Evolutionary conservation across 495 filamentous ascomycete species (phyloP).

Genomic region (Podospora australis): DNA sequence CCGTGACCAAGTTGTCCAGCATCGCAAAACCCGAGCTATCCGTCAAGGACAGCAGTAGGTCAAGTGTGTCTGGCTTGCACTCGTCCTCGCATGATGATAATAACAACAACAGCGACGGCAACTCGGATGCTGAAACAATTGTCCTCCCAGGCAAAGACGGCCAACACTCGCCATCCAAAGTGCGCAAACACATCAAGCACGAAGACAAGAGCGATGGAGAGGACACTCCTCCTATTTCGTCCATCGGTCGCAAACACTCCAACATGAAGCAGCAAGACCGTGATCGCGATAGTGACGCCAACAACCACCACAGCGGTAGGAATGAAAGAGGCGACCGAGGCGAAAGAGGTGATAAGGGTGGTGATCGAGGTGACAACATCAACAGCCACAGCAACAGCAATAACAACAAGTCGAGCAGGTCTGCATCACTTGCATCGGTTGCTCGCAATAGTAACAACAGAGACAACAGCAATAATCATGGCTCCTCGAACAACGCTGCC

Average conservation of each 20-base stretch:
- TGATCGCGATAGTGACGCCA: conserved; percentile 19
- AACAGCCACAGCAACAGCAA: conserved; percentile 6
- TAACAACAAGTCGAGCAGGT: conserved; percentile 24
- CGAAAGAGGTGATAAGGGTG: conserved; percentile 22
- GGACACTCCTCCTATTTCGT: conserved; percentile 27
- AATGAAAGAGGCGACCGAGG: conserved; percentile 20
- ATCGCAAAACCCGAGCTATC: conserved; percentile 20
- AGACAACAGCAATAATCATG: conserved; percentile 7
- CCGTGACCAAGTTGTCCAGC: conserved; percentile 28
- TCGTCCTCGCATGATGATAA: conserved; percentile 28
- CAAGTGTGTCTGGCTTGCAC: conserved; percentile 12
- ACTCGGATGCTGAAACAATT: conserved; percentile 78
- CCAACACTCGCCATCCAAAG: conserved; percentile 55
- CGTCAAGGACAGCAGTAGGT: conserved; percentile 17
- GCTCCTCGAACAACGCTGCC: background rate
- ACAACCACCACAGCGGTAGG: conserved; percentile 7
- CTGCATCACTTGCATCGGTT: conserved; percentile 9
- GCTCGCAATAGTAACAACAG: conserved; percentile 11
- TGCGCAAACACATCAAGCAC: conserved; percentile 62
- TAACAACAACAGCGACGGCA: conserved; percentile 42
- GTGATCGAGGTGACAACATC: background rate
- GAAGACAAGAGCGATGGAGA: conserved; percentile 56
- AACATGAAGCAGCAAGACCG: conserved; percentile 22
- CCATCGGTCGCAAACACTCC: conserved; percentile 29
- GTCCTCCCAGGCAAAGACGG: conserved; percentile 69